Base-by-base conservation (phyloP, 2,329 filamentous ascomycete species). In the Ascochyta clinopodiicola region DNA sequence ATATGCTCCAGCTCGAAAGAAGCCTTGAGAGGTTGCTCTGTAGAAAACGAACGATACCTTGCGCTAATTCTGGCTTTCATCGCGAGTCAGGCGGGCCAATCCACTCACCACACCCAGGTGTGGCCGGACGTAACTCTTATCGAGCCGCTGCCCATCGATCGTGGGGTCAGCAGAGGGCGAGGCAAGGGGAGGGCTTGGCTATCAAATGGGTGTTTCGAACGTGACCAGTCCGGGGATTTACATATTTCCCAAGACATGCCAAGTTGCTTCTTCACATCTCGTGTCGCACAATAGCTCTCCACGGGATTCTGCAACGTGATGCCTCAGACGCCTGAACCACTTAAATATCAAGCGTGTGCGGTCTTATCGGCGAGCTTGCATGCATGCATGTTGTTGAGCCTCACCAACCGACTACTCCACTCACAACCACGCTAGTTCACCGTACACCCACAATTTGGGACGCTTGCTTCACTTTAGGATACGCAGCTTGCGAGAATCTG, bases 321-420 rank as follows among this genome's bases (percentile, higher is more conserved):
- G 19, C 6, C 19, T 21, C 29, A 19, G 29, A 42, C 12, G 34
- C 2, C 29, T 12, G 27, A 19, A 36, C 19, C 21, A 42, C 13
- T 45, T 56, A 56, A 45, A 25, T 45, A 29, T 21, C 32, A 51
- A 19, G 17, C 46, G 22, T 24, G 34, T 46, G 40, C 42, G 21
- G 32, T 24, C 46, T 51, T 56, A 51, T 56, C 52, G 37, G 38
- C 47, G 32, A 25, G 45, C 31, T 19, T 56, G 46, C 46, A 56
- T 56, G 46, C 46, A 56, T 56, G 42, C 46, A 50, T 45, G 31
- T 56, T 57, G 53, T 57, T 52, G 53, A 57, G 53, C 53, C 53
- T 57, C 53, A 57, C 38, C 48, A 43, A 46, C 47, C 25, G 25
- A 51, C 52, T 51, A 42, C 43, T 37, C 46, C 32, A 19, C 24